Base-by-base conservation (phyloP, 2,329 filamentous ascomycete genomes). In the Aspergillus sp. region DNA sequence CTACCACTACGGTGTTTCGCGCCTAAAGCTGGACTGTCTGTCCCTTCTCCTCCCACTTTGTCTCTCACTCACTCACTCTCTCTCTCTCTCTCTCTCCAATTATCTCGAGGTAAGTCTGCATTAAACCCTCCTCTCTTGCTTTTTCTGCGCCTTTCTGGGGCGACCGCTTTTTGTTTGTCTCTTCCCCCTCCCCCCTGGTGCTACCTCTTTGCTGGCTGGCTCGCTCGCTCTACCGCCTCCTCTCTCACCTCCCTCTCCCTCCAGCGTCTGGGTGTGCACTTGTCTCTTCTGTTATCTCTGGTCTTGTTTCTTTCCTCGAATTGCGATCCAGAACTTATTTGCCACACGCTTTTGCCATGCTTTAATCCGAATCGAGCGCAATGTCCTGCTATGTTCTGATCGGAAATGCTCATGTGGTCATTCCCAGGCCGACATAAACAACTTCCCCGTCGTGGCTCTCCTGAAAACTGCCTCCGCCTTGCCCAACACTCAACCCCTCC, bases 381-480 rank as follows among this genome's bases (percentile, higher is more conserved):
- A 54, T 61, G 51, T 42, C 57, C 29, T 55, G 50, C 42, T 59
- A 42, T 64, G 52, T 57, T 61, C 63, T 64, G 56, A 60, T 61
- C 57, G 59, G 56, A 65, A 63, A 60, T 64, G 67, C 71, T 75
- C 63, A 73, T 68, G 52, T 67, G 56, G 60, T 64, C 64, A 58
- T 67, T 63, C 54, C 62, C 65, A 72, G 71, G 67, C 66, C 67
- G 65, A 68, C 64, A 66, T 67, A 69, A 70, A 69, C 66, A 74
- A 67, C 62, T 61, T 42, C 45, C 53, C 63, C 63, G 60, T 64
- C 66, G 64, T 67, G 64, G 64, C 62, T 61, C 56, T 66, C 66
- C 60, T 66, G 63, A 69, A 29, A 64, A 54, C 62, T 57, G 62
- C 57, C 59, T 63, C 57, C 59, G 55, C 60, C 45, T 66, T 63